Conservation (phyloP, 257 asterid genomes). For the Ajuga chamaepitys region DNA sequence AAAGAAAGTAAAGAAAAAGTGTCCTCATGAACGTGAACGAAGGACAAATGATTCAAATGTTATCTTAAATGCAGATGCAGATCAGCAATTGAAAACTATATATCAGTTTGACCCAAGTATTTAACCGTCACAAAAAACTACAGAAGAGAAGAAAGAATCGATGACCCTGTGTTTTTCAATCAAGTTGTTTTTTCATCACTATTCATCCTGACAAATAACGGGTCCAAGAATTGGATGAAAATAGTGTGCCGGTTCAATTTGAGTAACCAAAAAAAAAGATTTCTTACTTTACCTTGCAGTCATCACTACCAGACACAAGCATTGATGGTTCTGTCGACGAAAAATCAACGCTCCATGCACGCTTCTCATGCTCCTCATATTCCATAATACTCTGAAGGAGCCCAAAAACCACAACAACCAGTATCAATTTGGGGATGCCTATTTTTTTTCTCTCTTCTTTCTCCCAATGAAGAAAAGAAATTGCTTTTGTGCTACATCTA, state of each 20-base stretch:
- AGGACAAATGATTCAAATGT: neutral
- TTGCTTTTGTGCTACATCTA: slow-evolving; percentile 10
- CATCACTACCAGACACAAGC: slow-evolving; percentile 88
- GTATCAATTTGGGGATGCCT: neutral
- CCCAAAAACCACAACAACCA: neutral
- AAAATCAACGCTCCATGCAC: slow-evolving; percentile 86
- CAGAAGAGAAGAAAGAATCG: neutral
- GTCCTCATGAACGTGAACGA: neutral
- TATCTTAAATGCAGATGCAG: neutral
- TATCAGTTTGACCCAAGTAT: neutral
- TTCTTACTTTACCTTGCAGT: slow-evolving; percentile 61
- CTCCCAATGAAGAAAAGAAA: neutral
- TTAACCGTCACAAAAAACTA: neutral
- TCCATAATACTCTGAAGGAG: slow-evolving; percentile 63
- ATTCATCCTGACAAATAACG: neutral
- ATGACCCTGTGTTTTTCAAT: neutral
- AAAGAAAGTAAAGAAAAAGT: neutral
- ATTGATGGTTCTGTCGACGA: slow-evolving; percentile 64
- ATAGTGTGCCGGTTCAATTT: neutral
- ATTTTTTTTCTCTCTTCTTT: neutral
- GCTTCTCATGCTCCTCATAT: slow-evolving; percentile 82
- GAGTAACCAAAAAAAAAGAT: neutral
- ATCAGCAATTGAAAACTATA: no score
- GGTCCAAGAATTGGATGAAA: neutral
- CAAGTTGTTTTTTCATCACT: neutral